phyloP scores from a whole-genome alignment of 306 rosid species.

The Quillaja saponaria region DNA sequence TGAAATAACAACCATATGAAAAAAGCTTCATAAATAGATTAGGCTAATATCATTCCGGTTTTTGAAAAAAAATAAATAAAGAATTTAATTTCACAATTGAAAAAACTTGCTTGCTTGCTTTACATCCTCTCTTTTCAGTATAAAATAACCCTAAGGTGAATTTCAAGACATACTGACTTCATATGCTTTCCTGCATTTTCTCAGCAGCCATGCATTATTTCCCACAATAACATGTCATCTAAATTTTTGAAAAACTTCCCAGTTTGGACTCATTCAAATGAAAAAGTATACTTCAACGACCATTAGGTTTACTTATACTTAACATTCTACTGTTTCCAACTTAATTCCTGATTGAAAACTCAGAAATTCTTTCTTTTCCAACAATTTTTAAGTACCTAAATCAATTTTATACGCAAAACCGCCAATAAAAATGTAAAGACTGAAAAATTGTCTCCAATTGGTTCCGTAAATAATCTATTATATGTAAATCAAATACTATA shows the following conservation, averaged over 20 bases:
- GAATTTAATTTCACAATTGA: background rate
- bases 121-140: background rate
- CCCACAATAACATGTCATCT: too few species aligned
- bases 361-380: too few species aligned
- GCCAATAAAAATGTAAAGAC: background rate
- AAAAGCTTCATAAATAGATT: background rate
- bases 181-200: background rate
- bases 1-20: constrained; percentile 1
- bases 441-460: too few species aligned
- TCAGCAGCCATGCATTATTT: constrained; percentile 1
- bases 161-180: background rate
- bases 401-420: background rate
- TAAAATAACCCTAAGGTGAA: background rate
- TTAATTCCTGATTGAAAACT: too few species aligned
- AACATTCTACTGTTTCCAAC: too few species aligned
- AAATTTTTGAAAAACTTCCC: too few species aligned
- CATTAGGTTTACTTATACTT: too few species aligned
- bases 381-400: too few species aligned
- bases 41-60: background rate
- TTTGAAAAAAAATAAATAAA: background rate
- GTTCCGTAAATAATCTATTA: too few species aligned
- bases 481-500: background rate
- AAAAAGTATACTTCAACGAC: too few species aligned
- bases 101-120: background rate
- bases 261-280: too few species aligned